Evolutionary conservation across 352 stramenopile species (phyloP).

Genomic region (Globisporangium acanthophoron): DNA sequence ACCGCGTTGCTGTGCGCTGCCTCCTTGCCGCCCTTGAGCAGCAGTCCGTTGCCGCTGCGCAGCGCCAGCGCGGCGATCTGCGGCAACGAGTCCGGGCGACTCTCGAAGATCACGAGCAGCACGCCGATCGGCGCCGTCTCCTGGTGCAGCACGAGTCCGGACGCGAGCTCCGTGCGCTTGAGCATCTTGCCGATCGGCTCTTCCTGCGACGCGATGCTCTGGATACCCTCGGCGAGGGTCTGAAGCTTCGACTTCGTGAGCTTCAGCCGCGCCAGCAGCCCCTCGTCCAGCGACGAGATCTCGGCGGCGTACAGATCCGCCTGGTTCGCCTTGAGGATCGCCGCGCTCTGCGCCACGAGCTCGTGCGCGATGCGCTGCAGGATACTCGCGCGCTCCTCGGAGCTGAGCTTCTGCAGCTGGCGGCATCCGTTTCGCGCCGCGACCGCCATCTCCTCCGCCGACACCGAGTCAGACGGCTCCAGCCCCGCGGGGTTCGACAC

Average conservation of each 20-base stretch:
- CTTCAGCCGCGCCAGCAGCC: slow-evolving; percentile 67
- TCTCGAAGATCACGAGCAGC: slow-evolving; percentile 98
- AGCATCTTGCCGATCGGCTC: slow-evolving; percentile 73
- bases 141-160: slow-evolving; percentile 90
- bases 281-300: slow-evolving; percentile 52
- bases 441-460: slow-evolving; percentile 76
- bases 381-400: slow-evolving; percentile 83
- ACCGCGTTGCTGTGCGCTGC: slow-evolving; percentile 86
- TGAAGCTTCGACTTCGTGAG: slow-evolving; percentile 92
- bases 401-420: slow-evolving; percentile 85
- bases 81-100: slow-evolving; percentile 92
- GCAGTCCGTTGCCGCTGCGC: slow-evolving; percentile 93
- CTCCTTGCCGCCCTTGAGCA: slow-evolving; percentile 98
- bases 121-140: slow-evolving; percentile 96
- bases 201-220: slow-evolving; percentile 84
- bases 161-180: slow-evolving; percentile 86
- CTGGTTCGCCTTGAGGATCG: slow-evolving; percentile 90
- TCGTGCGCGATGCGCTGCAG: slow-evolving; percentile 86
- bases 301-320: slow-evolving; percentile 88
- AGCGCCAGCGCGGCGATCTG: slow-evolving; percentile 96
- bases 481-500: slow-evolving; percentile 61
- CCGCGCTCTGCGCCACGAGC: slow-evolving; percentile 74
- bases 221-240: slow-evolving; percentile 93
- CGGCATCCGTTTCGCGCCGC: slow-evolving; percentile 79
- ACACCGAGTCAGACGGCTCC: slow-evolving; percentile 27